Evolutionary conservation across 768 basidiomycete species (phyloP).

Genomic region (Pleurotus cornucopiae): DNA sequence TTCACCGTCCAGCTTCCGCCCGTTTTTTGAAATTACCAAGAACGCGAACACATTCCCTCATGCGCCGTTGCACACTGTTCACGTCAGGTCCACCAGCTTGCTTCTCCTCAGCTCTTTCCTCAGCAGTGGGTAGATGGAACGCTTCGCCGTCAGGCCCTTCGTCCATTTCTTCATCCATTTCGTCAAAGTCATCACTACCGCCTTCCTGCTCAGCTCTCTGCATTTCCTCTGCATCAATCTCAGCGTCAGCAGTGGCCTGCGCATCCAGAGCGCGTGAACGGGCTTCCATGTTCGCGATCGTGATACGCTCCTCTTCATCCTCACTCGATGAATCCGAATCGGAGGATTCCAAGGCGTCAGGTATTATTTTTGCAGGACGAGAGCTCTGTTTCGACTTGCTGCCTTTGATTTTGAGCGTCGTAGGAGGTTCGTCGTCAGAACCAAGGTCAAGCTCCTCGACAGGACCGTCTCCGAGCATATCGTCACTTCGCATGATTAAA

Average conservation of each 20-base stretch:
- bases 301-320: conserved; percentile 46
- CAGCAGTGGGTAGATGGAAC: conserved; percentile 66
- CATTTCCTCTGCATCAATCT: conserved; percentile 63
- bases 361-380: conserved; percentile 44
- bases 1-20: conserved; percentile 65
- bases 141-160: conserved; percentile 37
- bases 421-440: conserved; percentile 44
- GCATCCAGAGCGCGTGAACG: conserved; percentile 76
- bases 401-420: conserved; percentile 28
- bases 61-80: conserved; percentile 71
- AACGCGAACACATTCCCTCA: conserved; percentile 72
- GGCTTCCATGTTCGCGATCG: conserved; percentile 78
- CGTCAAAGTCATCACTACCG: conserved; percentile 47
- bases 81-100: conserved; percentile 66
- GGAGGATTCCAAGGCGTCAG: conserved; percentile 46
- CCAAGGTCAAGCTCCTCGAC: conserved; percentile 62
- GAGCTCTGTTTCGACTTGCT: conserved; percentile 53
- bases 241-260: conserved; percentile 60
- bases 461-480: conserved; percentile 39
- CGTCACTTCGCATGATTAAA: conserved; percentile 34
- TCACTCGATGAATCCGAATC: conserved; percentile 43
- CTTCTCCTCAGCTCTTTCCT: conserved; percentile 72
- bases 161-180: conserved; percentile 37
- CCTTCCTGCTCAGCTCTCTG: conserved; percentile 47
- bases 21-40: conserved; percentile 69